phyloP scores from a whole-genome alignment of 164 flowering plant species.

The Berberis vulgaris region DNA sequence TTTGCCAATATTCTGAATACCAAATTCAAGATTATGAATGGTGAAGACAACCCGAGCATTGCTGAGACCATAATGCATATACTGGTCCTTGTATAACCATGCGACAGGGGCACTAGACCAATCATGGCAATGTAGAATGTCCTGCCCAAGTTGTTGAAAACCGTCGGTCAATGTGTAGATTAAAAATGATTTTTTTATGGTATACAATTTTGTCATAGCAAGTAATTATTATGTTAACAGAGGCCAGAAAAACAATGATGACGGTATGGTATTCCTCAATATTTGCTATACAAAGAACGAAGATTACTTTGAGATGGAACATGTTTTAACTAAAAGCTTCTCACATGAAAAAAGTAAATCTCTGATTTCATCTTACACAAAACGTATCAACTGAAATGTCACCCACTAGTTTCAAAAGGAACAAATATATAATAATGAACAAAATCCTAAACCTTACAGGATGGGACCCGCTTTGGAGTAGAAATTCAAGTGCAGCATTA shows the following conservation, averaged over 20 bases:
- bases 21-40: conserved; percentile 97
- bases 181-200: too few relatives aligned
- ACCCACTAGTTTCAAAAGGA: too few relatives aligned
- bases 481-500: conserved; percentile 90
- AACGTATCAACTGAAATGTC: too few relatives aligned
- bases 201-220: too few relatives aligned
- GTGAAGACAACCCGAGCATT: conserved; percentile 90
- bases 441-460: conserved; percentile 54
- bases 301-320: too few relatives aligned
- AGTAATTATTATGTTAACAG: background rate
- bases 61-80: conserved; percentile 76
- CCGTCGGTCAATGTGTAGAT: background rate
- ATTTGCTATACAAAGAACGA: too few relatives aligned
- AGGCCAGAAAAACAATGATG: too few relatives aligned
- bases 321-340: too few relatives aligned
- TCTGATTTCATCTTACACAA: too few relatives aligned
- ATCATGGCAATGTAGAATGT: conserved; percentile 96
- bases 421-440: background rate
- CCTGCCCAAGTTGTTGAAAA: conserved; percentile 37
- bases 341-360: too few relatives aligned
- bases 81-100: conserved; percentile 88
- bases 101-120: conserved; percentile 99
- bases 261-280: too few relatives aligned
- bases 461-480: conserved; percentile 75
- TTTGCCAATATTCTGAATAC: conserved; percentile 59